Base-by-base conservation (phyloP, 78 protist species). In the Dictyostelium purpureum region DNA sequence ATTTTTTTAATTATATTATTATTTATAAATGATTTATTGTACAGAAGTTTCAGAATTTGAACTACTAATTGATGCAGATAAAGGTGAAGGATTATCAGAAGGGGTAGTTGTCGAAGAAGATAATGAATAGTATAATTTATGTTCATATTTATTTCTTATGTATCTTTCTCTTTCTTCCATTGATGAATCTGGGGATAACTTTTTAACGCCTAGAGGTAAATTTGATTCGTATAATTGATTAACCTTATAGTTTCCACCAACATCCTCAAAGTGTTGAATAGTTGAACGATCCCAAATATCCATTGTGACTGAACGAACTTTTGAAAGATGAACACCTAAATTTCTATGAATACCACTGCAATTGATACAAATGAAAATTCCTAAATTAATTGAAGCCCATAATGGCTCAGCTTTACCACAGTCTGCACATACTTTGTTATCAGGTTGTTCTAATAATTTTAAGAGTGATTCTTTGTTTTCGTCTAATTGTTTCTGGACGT, bases 291-390 rank as follows among this genome's bases (percentile, higher is more conserved):
- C 96, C 96, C 96, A 94, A 35, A 49, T 67, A 76, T 94, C 96
- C 82, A 94, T 73, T 1, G 81, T 87, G 1, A 94, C 94, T 10
- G 94, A 87, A 47, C 97, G 79, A 6, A 96, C 97, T 28, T 94
- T 94, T 74, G 95, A 77, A n/a, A 96, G 69, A 63, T 96, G 97
- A 28, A 88, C 94, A 38, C 97, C 97, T 24, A 96, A n/a, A 45
- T 75, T 63, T 33, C 97, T 75, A 71, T 96, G 97, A 5, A 95
- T 65, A n/a, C 97, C 98, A 19, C 90, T 71, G 78, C 98, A 96
- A 28, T 81, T 66, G 87, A 96, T 88, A 61, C 98, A 96, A 45
- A 96, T 77, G 74, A 95, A 95, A 11, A 67, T 56, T 10, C 97
- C 98, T 2, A 95, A 24, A 47, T 95, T 95, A 33, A 87, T 85